Conservation (phyloP, 805 yeast genomes). For the Wickerhamiella bombiphila region DNA sequence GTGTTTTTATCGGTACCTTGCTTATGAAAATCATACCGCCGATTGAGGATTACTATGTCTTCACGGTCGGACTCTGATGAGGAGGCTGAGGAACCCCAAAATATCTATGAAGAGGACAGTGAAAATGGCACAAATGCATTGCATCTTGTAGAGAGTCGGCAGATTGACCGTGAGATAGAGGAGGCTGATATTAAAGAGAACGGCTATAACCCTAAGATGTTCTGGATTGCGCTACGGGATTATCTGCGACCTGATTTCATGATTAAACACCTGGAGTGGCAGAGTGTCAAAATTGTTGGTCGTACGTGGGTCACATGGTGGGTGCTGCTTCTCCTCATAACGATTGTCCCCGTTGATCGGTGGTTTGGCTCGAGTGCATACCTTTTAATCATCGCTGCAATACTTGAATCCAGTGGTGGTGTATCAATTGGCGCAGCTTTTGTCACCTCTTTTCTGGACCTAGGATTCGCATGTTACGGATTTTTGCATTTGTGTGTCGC, state of each 20-base stretch:
- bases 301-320: slow-evolving; percentile 18
- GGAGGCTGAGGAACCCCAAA: too few relatives aligned
- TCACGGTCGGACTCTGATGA: too few relatives aligned
- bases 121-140: too few relatives aligned
- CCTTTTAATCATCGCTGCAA: slow-evolving; percentile 10
- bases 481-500: slow-evolving; percentile 10
- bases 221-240: too few relatives aligned
- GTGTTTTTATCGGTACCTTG: too few relatives aligned
- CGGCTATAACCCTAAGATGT: too few relatives aligned
- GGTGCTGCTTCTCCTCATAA: slow-evolving; percentile 10
- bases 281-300: slow-evolving; percentile 12
- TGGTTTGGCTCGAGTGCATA: slow-evolving; percentile 18
- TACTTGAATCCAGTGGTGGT: slow-evolving; percentile 18
- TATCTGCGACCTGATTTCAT: slow-evolving; percentile 10
- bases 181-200: too few relatives aligned
- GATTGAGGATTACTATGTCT: too few relatives aligned
- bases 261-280: slow-evolving; percentile 16
- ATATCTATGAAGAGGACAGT: too few relatives aligned
- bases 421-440: slow-evolving; percentile 8
- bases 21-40: too few relatives aligned
- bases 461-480: slow-evolving; percentile 6
- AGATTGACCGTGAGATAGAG: too few relatives aligned
- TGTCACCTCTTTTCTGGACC: slow-evolving; percentile 6
- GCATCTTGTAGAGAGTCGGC: too few relatives aligned
- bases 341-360: slow-evolving; percentile 4